Evolutionary conservation across 352 stramenopile genomes (phyloP).

Genomic region (Phytophthora pini): DNA sequence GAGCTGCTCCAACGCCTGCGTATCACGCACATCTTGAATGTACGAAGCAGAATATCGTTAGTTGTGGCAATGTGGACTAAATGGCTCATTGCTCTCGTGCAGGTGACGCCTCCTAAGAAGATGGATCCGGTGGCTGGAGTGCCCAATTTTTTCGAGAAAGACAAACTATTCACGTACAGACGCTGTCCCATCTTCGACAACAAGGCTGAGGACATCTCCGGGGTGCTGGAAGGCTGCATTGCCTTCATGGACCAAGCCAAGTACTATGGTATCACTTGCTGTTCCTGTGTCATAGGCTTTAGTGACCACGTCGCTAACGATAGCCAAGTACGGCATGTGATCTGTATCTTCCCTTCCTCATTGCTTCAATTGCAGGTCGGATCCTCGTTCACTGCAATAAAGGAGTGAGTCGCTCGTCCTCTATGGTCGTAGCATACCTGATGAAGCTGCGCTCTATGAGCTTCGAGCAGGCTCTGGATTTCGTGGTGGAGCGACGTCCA

Average conservation of each 20-base stretch:
- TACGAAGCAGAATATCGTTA: constrained; percentile 26
- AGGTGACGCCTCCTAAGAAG: constrained; percentile 83
- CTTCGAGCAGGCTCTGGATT: constrained; percentile 68
- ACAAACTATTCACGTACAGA: constrained; percentile 78
- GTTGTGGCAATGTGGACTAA: no score
- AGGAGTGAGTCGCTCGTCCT: constrained; percentile 89
- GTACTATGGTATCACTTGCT: constrained; percentile 80
- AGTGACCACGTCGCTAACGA: constrained; percentile 34
- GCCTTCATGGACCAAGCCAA: constrained; percentile 93
- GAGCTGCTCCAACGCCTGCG: constrained; percentile 59
- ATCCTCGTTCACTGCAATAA: constrained; percentile 94
- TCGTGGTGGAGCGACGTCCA: constrained; percentile 58
- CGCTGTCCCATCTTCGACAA: constrained; percentile 91
- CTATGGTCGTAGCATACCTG: constrained; percentile 91
- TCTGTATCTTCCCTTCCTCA: constrained; percentile 19
- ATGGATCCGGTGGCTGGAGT: constrained; percentile 86
- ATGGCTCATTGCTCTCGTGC: neutral
- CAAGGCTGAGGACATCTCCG: constrained; percentile 88
- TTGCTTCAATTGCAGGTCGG: constrained; percentile 47
- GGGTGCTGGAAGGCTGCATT: constrained; percentile 82
- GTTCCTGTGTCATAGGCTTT: neutral
- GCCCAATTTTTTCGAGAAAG: constrained; percentile 93
- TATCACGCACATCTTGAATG: constrained; percentile 89
- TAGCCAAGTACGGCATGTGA: constrained; percentile 40
- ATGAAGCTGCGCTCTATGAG: constrained; percentile 84